phyloP scores from a whole-genome alignment of 805 yeast genomes.

The Ogataea corticis region DNA sequence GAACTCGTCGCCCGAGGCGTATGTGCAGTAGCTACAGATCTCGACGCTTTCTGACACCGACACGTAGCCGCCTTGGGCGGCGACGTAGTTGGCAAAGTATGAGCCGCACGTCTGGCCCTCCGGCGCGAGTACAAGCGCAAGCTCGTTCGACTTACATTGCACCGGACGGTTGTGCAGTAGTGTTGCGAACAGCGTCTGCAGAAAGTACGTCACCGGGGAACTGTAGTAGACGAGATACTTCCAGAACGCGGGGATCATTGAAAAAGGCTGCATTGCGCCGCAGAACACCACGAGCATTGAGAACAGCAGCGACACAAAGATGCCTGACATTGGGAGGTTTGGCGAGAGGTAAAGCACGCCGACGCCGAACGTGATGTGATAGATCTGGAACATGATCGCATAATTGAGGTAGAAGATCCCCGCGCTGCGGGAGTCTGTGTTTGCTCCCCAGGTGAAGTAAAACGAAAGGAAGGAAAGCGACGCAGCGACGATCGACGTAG shows the following conservation, averaged over 20 bases:
- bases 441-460: slow-evolving; percentile 49
- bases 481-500: slow-evolving; percentile 50
- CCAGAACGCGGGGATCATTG: slow-evolving; percentile 52
- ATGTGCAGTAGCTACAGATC: slow-evolving; percentile 26
- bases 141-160: slow-evolving; percentile 40
- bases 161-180: slow-evolving; percentile 41
- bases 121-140: slow-evolving; percentile 42
- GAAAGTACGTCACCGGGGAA: slow-evolving; percentile 50
- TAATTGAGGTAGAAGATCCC: slow-evolving; percentile 38
- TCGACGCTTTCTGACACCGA: slow-evolving; percentile 24
- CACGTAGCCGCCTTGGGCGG: slow-evolving; percentile 47
- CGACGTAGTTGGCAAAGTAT: slow-evolving; percentile 39
- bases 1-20: slow-evolving; percentile 23
- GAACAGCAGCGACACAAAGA: slow-evolving; percentile 41
- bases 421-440: slow-evolving; percentile 40
- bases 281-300: slow-evolving; percentile 37
- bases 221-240: slow-evolving; percentile 40
- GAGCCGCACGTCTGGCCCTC: slow-evolving; percentile 51
- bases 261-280: slow-evolving; percentile 44
- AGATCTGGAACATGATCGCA: slow-evolving; percentile 34
- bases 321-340: slow-evolving; percentile 43
- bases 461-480: slow-evolving; percentile 47
- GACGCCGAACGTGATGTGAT: slow-evolving; percentile 37
- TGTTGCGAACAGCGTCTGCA: slow-evolving; percentile 42
- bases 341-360: slow-evolving; percentile 45